Base-by-base conservation (phyloP, 2,329 filamentous ascomycete species). In the Hypoxylon sp. region DNA sequence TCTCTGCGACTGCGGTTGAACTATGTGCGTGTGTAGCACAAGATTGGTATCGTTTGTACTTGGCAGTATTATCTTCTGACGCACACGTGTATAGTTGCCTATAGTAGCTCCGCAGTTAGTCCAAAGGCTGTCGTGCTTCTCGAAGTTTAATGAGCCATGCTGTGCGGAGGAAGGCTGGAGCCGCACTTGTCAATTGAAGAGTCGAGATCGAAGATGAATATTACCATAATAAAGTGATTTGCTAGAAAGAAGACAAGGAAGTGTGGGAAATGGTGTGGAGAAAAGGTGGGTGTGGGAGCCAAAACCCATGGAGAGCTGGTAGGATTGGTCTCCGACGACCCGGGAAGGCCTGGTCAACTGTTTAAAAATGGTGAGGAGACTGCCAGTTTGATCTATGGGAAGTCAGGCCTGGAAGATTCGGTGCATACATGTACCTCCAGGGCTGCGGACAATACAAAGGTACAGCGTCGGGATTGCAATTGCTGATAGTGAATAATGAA, bases 291-390 rank as follows among this genome's bases (percentile, higher is more conserved):
- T 67, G 67, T 69, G 67, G 63, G 56, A 67, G 60, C 62, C 59
- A 54, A 62, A 55, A 58, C 48, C 51, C 53, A 41, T 58, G 50
- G 37, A 54, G 55, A 52, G 57, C 4, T 63, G 67, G 67, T 69
- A 58, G 67, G 63, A 67, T 69, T 64, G 67, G 67, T 67, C 67
- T 69, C 67, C 67, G 67, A 60, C 60, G 64, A 69, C 52, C 58
- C 61, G 67, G 67, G 43, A 69, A 67, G 63, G 45, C 63, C 67
- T 66, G 60, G 67, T 69, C 63, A 21, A 60, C 27, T 57, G 57
- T 60, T 62, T 25, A 41, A 51, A 52, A 62, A 58, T 7, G 25
- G 29, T 41, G 53, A 53, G 57, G 27, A 63, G 53, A 55, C 43
- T 48, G 29, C 48, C 41, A 58, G 52, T 46, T 61, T 53, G 58